Evolutionary conservation across 2,329 filamentous ascomycete species (phyloP).

Genomic region (Colletotrichum neosansevieriae): DNA sequence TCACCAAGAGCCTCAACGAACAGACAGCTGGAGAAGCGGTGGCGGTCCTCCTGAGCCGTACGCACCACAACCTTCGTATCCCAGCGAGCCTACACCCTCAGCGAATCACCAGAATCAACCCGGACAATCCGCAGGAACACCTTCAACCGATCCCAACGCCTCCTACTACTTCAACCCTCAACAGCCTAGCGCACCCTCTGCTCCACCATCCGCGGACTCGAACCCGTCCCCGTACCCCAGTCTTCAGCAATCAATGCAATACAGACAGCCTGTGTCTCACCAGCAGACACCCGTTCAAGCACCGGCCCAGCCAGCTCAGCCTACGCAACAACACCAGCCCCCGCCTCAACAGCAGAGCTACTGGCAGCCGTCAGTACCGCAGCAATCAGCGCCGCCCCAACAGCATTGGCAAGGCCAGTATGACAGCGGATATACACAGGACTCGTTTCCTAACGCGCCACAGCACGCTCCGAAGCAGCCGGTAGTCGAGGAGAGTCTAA

Average conservation of each 20-base stretch:
- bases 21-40: conserved; percentile 63
- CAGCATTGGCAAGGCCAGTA: conserved; percentile 44
- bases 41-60: conserved; percentile 49
- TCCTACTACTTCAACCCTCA: conserved; percentile 69
- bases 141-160: conserved; percentile 63
- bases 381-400: conserved; percentile 46
- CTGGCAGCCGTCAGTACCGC: conserved; percentile 51
- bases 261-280: conserved; percentile 55
- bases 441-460: conserved; percentile 74
- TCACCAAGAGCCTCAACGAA: conserved; percentile 59
- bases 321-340: conserved; percentile 44
- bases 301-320: conserved; percentile 53
- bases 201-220: conserved; percentile 54
- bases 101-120: conserved; percentile 46
- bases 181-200: conserved; percentile 46
- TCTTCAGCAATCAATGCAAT: conserved; percentile 60
- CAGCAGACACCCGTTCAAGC: conserved; percentile 46
- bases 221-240: conserved; percentile 65
- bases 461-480: conserved; percentile 70
- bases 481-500: conserved; percentile 80
- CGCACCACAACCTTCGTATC: conserved; percentile 48
- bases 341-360: conserved; percentile 46
- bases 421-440: conserved; percentile 64
- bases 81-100: conserved; percentile 49
- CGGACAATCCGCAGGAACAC: conserved; percentile 43